phyloP scores from a whole-genome alignment of 108 stramenopile genomes.

The Cyclotella choctawhatcheeana region DNA sequence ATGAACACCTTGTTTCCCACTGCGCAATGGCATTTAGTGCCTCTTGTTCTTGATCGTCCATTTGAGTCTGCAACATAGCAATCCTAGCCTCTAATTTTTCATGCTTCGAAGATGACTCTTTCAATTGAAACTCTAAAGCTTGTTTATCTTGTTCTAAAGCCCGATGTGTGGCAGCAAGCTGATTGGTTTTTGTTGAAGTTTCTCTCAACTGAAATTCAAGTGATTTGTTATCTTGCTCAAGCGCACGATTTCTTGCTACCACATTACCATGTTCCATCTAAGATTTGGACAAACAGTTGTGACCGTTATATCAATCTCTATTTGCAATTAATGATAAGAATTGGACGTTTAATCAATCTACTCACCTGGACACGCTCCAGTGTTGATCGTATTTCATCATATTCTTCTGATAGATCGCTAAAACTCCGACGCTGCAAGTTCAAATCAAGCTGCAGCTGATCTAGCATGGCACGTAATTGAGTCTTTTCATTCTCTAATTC shows the following conservation, averaged over 20 bases:
- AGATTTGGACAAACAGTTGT: neutral
- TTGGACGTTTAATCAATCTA: no score
- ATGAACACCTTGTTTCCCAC: conserved; percentile 59
- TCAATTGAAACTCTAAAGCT: conserved; percentile 17
- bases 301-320: no score
- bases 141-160: neutral
- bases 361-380: conserved; percentile 13
- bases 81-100: neutral
- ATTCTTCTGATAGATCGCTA: conserved; percentile 22
- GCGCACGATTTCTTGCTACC: conserved; percentile 31
- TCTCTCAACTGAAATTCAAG: conserved; percentile 15
- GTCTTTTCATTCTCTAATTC: conserved; percentile 26
- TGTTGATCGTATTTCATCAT: conserved; percentile 9
- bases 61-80: conserved; percentile 19
- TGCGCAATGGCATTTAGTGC: conserved; percentile 58
- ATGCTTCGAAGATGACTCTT: conserved; percentile 7
- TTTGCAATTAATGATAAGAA: no score
- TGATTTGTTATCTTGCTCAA: conserved; percentile 45
- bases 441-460: no score
- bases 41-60: conserved; percentile 61
- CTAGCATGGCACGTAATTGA: conserved; percentile 17
- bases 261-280: conserved; percentile 36
- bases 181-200: conserved; percentile 2
- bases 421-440: conserved; percentile 15
- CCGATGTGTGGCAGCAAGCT: neutral